phyloP scores from a whole-genome alignment of 768 basidiomycete genomes.

The Lactarius indigo region DNA sequence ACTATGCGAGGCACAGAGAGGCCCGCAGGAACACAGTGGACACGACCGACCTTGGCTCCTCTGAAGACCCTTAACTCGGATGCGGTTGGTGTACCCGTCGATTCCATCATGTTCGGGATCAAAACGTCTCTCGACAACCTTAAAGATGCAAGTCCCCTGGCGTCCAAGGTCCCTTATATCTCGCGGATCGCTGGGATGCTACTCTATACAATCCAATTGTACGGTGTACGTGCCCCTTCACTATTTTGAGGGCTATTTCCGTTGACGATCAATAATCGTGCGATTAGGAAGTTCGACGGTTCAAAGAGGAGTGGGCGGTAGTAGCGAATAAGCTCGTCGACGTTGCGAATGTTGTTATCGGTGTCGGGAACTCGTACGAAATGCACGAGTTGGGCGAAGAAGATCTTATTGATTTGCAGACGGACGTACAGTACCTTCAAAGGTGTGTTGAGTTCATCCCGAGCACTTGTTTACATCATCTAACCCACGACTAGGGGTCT shows the following conservation, averaged over 20 bases:
- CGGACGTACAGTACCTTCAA: background rate
- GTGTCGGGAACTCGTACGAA: background rate
- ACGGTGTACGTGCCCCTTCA: background rate
- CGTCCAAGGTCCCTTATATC: background rate
- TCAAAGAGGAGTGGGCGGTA: background rate
- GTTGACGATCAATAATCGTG: background rate
- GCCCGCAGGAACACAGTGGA: conserved; percentile 6
- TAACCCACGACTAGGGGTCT: background rate
- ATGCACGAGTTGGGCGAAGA: background rate
- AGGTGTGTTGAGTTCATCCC: background rate
- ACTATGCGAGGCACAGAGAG: conserved; percentile 7
- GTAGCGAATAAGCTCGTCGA: conserved; percentile 1
- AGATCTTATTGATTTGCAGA: background rate
- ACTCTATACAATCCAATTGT: background rate
- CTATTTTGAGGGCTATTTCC: too few species aligned
- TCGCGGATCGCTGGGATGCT: background rate
- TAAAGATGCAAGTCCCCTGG: background rate
- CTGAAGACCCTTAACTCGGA: background rate
- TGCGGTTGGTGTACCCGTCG: too few species aligned
- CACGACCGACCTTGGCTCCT: background rate
- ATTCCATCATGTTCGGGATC: background rate
- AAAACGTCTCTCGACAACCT: background rate
- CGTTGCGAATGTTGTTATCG: background rate
- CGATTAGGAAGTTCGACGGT: background rate
- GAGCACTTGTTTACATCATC: background rate